Percentiles rank a stretch among this genome's conserved stretches.
Conservation (phyloP, 2,329 filamentous ascomycete species). For the Cercospora sp. region DNA sequence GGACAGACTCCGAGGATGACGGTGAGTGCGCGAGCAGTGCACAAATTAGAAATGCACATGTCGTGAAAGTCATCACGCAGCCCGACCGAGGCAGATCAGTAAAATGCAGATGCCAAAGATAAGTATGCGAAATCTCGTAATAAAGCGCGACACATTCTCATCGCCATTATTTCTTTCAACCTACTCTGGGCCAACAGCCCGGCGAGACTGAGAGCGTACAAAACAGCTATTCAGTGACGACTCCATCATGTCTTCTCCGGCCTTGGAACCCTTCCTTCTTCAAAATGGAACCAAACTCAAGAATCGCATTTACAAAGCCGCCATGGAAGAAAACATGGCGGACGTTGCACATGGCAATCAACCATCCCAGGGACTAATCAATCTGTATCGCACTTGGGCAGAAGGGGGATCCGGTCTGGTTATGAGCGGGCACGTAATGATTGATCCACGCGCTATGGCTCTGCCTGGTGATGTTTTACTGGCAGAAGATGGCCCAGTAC, state of each 20-base stretch:
- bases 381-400: conserved; percentile 20
- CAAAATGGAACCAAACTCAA: conserved; percentile 23
- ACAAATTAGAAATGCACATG: not conserved
- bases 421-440: conserved; percentile 24
- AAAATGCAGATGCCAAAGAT: not conserved
- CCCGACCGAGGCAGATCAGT: not conserved
- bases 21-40: not conserved
- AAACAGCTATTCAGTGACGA: not conserved
- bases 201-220: not conserved
- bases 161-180: not conserved
- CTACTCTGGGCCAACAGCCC: not conserved
- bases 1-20: not conserved
- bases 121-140: not conserved
- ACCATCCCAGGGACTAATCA: conserved; percentile 15
- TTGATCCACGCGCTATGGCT: conserved; percentile 20
- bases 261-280: conserved; percentile 13
- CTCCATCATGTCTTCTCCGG: not conserved
- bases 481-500: conserved; percentile 5
- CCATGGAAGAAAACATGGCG: conserved; percentile 25
- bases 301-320: conserved; percentile 26
- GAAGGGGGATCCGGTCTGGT: conserved; percentile 21
- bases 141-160: not conserved
- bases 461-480: conserved; percentile 17
- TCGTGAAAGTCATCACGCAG: not conserved
- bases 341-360: conserved; percentile 15